Percentiles rank a stretch among this genome's conserved stretches.
Conservation (phyloP, 495 filamentous ascomycete species). For the Pseudevernia furfuracea region DNA sequence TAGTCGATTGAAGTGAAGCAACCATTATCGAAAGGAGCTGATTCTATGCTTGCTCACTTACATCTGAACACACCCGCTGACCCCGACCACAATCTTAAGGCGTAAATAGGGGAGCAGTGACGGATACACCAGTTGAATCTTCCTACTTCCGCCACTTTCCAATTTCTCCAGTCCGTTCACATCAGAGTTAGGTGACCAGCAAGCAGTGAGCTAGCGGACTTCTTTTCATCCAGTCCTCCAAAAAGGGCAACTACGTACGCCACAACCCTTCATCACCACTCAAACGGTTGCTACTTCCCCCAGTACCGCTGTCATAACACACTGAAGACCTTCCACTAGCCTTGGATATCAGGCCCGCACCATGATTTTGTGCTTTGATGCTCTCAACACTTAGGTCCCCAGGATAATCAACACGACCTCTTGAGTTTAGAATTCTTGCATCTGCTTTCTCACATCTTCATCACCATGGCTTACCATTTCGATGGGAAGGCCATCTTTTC, state of each 20-base stretch:
- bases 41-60: not conserved
- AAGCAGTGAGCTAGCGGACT: not conserved
- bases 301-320: not conserved
- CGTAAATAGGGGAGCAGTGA: not conserved
- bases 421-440: not conserved
- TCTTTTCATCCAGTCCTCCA: not conserved
- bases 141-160: not conserved
- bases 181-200: not conserved
- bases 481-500: conserved; percentile 29
- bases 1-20: not conserved
- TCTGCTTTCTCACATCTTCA: not conserved
- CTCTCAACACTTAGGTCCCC: not conserved
- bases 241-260: not conserved
- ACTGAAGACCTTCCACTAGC: not conserved
- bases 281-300: conserved; percentile 9
- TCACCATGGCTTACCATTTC: conserved; percentile 9
- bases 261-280: not conserved
- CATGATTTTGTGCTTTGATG: conserved; percentile 6
- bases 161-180: not conserved
- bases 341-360: not conserved
- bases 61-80: not conserved
- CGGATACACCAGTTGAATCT: not conserved
- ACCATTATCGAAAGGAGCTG: not conserved
- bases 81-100: not conserved
- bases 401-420: not conserved